Evolutionary conservation across 495 filamentous ascomycete species (phyloP), one percentile per base, ranked within the genome.

Genomic region (Penicillium odoratum): DNA sequence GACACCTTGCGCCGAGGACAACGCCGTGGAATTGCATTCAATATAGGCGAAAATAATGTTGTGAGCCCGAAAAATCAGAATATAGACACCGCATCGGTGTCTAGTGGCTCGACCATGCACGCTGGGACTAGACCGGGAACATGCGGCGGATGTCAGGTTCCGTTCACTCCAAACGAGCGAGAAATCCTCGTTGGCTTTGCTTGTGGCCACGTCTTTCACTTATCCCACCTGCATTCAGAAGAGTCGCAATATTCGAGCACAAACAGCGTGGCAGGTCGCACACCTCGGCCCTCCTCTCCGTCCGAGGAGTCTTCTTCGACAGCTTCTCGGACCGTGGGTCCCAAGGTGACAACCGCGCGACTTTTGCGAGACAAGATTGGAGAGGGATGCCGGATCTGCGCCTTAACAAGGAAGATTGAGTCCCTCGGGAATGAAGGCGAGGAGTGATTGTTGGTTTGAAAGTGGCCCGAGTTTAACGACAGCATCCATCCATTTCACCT

Each of bases 141-240:
- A 62, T 75, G 89, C 59, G 84, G 84, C 6, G 79, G 83, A 5
- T 92, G 89, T 65, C 76, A 81, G 36, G 78, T 81, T 50, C 71
- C 83, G 1, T 88, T 90, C 64, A 61, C 59, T 30, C 64, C 78
- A 34, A 76, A 81, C 53, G 81, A 93, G 65, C 79, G 74, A 50
- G 86, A 93, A 59, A 89, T 90, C 7, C 83, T 98, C 8, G 82
- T 98, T 7, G 92, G 90, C 31, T 98, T 97, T 60, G 89, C 90
- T 5, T 98, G 94, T 70, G 88, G 90, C 1, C 93, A 98, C 65
- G 82, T 93, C 31, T 98, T 93, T 73, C 94, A 98, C 62, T 78
- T 97, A 7, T 80, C 85, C 8, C 94, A 96, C 65, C 73, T 98
- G 13, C 81, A 79, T 45, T 48, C 83, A 53, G 73, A 76, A 10